Evolutionary conservation across 257 asterid genomes (phyloP), one percentile per base, ranked within the genome.

Genomic region (Nicotiana knightiana): DNA sequence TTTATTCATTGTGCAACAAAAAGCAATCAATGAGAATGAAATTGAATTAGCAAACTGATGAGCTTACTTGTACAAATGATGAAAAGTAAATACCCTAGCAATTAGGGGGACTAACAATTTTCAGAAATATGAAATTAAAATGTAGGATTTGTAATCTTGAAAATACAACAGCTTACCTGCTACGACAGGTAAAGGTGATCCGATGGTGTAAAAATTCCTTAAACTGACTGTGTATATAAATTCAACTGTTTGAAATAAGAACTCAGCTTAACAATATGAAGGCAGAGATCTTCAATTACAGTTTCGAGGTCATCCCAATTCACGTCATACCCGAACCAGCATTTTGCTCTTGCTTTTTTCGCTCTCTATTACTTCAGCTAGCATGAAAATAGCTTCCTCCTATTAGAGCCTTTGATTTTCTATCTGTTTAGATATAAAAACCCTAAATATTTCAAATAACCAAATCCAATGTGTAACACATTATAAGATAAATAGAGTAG

Each of bases 271-370:
- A 71, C 77, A 85, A 87, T 55, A 86, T 61, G 80, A 83, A 83
- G 67, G 88, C 76, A 32, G 86, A 86, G 92, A 91, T 94, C 94
- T 88, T 86, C 88, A 83, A 67, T 39, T 24, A 84, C 65, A 48
- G 24, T n/a, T 32, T 75, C 24, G 76, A 85, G 92, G 89, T 92
- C 94, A 86, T 87, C 81, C 84, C 84, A 46, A 79, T 85, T 62
- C 48, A 37, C 68, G 33, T 82, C 86, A 82, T 32, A 30, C 48
- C 32, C 16, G 58, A 70, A 57, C 88, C 86, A 51, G 66, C 86
- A 84, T 79, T 84, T 80, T 7, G 54, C 5, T 37, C 43, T 37
- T 37, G 30, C 46, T 76, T 37, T n/a, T 30, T 8, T 2, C 28
- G 75, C 55, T 37, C 51, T n/a, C 57, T 58, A 0, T 48, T 21